Evolutionary conservation across 1,139 yeast genomes (phyloP).

Genomic region (Hyphopichia khmerensis): DNA sequence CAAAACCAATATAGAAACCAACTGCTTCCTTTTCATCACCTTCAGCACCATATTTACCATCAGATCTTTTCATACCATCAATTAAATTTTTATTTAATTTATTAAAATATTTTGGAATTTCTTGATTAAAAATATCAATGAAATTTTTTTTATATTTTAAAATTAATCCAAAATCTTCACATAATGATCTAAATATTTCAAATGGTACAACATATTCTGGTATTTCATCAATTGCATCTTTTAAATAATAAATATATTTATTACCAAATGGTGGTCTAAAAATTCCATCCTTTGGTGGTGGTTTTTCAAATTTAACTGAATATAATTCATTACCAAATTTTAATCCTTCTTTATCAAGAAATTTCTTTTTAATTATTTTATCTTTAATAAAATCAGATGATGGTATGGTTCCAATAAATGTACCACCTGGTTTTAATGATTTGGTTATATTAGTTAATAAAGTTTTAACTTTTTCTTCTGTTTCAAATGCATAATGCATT

Average conservation of each 20-base stretch:
- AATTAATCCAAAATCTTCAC: conserved; percentile 79
- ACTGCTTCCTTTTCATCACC: conserved; percentile 88
- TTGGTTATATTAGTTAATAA: conserved; percentile 74
- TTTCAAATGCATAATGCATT: conserved; percentile 89
- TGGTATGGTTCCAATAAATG: conserved; percentile 91
- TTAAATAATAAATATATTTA: conserved; percentile 73
- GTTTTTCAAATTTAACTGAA: conserved; percentile 72
- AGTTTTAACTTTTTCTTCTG: conserved; percentile 74
- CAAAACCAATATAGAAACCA: conserved; percentile 81
- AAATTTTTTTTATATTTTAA: conserved; percentile 75
- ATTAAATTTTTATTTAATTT: conserved; percentile 62
- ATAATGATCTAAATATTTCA: conserved; percentile 77
- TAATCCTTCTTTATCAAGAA: conserved; percentile 37
- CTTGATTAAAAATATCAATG: conserved; percentile 77
- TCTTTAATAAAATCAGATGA: conserved; percentile 80
- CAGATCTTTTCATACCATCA: conserved; percentile 68
- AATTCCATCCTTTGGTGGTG: conserved; percentile 69
- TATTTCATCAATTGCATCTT: conserved; percentile 94
- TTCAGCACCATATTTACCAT: conserved; percentile 83
- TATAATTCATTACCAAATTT: conserved; percentile 87
- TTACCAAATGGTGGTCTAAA: conserved; percentile 83
- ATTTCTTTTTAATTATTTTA: conserved; percentile 49
- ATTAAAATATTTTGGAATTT: conserved; percentile 64
- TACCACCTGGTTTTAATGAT: conserved; percentile 78
- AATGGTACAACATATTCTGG: conserved; percentile 98